Base-by-base conservation (phyloP, 2,329 filamentous ascomycete species). In the Talaromyces pinophilus region DNA sequence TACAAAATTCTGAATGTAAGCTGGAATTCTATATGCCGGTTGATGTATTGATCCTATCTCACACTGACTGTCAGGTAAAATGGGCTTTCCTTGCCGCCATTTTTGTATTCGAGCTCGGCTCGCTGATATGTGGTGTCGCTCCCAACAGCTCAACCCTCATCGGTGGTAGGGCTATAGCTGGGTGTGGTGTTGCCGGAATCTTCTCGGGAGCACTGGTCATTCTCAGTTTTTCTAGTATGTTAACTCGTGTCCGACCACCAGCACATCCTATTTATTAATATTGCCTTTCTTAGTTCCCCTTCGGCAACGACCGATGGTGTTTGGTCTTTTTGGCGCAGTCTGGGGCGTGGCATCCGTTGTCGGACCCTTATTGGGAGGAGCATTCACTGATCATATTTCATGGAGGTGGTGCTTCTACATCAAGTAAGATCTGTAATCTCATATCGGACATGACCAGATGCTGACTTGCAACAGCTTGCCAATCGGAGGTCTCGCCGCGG, bases 361-460 rank as follows among this genome's bases (percentile, higher is more conserved):
- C 22, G 83, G 83, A 22, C 83, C 83, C 17, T 74, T 85, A 55
- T 68, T 82, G 70, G 80, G 79, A 60, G 80, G 80, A 63, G 78
- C 77, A 42, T 82, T 82, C 68, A 82, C 81, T n/a, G 77, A 81
- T 68, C 72, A 79, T 52, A 70, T 82, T 5, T 76, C 79, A 30
- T 82, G 82, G 81, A 71, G 82, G 5, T 82, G 81, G 81, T 83
- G 72, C 48, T 64, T 55, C 25, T 66, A 85, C 70, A 82, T 89
- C 71, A 90, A 90, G 50, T 64, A 44, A 38, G 52, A 11, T 6
- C 28, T 40, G 2, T 5, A 1, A 28, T 15, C 2, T 50, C 22
- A 25, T 33, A 4, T 22, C 5, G 5, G n/a, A 7, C 8, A 7
- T 7, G 52, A n/a, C 5, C n/a, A 1, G n/a, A 13, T 38, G 6